These are phyloP conservation scores for Paxillus ammoniavirescens DNA, from an alignment of 768 basidiomycete species.

Conservation along the genomic window DNA sequence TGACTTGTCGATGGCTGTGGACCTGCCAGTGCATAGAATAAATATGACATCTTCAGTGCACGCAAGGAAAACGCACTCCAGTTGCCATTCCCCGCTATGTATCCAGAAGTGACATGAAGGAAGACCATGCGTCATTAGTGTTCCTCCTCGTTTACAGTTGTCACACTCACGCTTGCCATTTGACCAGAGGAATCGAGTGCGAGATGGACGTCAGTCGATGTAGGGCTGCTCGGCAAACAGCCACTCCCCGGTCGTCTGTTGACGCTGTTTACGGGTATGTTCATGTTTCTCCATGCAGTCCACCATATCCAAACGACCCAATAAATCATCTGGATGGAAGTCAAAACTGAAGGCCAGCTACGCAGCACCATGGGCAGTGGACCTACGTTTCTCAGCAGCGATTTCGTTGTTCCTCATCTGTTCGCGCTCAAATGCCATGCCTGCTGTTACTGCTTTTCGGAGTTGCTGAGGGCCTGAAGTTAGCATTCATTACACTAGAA, in stretches of 20 bases:
- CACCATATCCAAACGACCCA: too few species aligned
- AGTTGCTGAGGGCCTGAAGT: neutral
- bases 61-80: neutral
- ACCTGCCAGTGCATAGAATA: neutral
- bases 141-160: neutral
- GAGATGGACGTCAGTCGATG: neutral
- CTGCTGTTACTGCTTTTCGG: neutral
- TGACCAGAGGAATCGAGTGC: constrained; percentile 5
- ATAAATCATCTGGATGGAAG: neutral
- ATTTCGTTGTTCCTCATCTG: neutral
- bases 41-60: neutral
- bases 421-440: neutral
- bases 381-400: neutral
- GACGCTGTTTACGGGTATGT: neutral
- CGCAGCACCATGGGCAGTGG: neutral
- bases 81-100: neutral
- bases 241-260: neutral
- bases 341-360: neutral
- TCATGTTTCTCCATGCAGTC: constrained; percentile 1
- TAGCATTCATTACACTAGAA: too few species aligned
- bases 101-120: too few species aligned
- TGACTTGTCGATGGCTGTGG: neutral
- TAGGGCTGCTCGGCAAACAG: neutral
- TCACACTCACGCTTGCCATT: constrained; percentile 1
- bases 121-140: too few species aligned